Conservation (phyloP, 75 land plant genomes). For the Selaginella moellendorffii region DNA sequence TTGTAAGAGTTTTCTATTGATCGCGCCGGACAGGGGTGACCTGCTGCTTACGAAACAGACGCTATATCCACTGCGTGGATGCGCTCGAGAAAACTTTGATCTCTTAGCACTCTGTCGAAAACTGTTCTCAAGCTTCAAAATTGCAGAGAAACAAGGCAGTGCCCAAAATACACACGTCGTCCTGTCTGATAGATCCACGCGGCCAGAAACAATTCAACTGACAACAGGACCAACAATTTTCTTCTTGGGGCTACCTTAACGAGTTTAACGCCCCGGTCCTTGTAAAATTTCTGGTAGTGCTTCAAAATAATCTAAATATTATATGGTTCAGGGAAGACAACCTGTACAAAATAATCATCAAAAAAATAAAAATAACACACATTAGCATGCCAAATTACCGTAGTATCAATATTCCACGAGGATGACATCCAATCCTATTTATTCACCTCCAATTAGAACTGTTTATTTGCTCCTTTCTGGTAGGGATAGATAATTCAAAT, state of each 20-base stretch:
- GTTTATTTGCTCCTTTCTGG: conserved; percentile 48
- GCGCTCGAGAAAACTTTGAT: no score
- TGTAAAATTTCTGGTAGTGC: conserved; percentile 52
- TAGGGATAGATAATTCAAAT: not conserved
- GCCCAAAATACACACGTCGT: no score
- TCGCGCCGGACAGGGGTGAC: no score
- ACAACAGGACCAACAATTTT: conserved; percentile 37
- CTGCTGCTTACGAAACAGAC: no score
- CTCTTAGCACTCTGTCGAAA: no score
- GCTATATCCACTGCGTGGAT: no score
- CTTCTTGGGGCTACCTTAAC: conserved; percentile 40
- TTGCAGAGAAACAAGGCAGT: no score
- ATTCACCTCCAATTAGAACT: conserved; percentile 86
- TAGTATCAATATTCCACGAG: conserved; percentile 77
- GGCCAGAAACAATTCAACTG: conserved; percentile 37
- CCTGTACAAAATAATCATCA: conserved; percentile 30
- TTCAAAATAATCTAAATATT: conserved; percentile 56
- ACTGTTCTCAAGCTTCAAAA: no score
- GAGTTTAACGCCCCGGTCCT: conserved; percentile 62
- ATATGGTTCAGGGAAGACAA: conserved; percentile 77
- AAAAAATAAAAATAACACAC: no score
- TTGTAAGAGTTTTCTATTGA: no score
- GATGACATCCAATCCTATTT: conserved; percentile 93
- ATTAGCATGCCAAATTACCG: conserved; percentile 61
- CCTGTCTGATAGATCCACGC: conserved; percentile 56